Conservation (phyloP, 2,329 filamentous ascomycete genomes). For the Colletotrichum tanaceti region DNA sequence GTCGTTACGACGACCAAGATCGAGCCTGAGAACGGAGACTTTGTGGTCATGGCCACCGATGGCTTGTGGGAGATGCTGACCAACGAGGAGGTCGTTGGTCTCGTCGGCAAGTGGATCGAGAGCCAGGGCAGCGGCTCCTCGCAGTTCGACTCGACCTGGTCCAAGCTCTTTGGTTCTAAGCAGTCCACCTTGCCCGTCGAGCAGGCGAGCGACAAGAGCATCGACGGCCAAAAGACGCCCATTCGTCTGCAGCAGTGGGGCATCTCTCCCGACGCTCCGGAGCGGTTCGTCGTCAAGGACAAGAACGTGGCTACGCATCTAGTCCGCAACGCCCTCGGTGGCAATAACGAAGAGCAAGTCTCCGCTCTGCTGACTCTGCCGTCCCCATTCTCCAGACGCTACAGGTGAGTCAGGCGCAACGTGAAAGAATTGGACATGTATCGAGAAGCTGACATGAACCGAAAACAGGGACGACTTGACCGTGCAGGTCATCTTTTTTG, state of each 20-base stretch:
- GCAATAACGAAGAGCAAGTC: constrained; percentile 92
- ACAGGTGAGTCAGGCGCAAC: constrained; percentile 68
- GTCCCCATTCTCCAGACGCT: constrained; percentile 89
- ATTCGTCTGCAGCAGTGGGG: constrained; percentile 94
- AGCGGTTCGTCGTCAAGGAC: constrained; percentile 93
- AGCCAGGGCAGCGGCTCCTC: constrained; percentile 70
- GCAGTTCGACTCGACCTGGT: constrained; percentile 79
- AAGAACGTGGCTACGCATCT: constrained; percentile 97
- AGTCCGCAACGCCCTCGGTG: constrained; percentile 92
- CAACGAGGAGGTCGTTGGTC: constrained; percentile 96
- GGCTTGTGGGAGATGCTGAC: constrained; percentile 99
- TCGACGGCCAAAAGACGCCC: constrained; percentile 83
- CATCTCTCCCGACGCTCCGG: constrained; percentile 76
- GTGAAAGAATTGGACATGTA: not conserved
- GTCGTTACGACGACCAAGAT: constrained; percentile 94
- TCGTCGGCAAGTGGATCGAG: constrained; percentile 97
- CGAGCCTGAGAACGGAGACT: constrained; percentile 89
- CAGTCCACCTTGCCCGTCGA: constrained; percentile 79
- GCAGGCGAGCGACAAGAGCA: constrained; percentile 59
- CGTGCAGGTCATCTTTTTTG: constrained; percentile 98
- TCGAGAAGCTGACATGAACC: constrained; percentile 13
- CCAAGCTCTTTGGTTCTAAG: constrained; percentile 68
- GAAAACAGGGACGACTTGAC: constrained; percentile 85
- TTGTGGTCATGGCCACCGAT: constrained; percentile 95
- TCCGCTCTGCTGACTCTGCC: constrained; percentile 92